Base-by-base conservation (phyloP, 495 filamentous ascomycete species). In the Aeminium ludgeri region DNA sequence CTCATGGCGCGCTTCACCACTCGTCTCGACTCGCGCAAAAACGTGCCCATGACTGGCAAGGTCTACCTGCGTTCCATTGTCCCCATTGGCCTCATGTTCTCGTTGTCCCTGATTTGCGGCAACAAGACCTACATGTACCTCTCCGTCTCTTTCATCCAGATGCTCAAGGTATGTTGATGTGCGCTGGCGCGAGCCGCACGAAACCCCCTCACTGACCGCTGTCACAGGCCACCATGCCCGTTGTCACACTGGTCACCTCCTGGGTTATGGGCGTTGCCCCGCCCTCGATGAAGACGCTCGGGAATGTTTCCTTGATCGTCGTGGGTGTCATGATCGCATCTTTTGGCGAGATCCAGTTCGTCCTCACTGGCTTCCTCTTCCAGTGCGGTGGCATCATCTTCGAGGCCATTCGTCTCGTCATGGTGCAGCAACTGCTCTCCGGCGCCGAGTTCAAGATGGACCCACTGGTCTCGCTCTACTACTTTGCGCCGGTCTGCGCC, bases 361-460 rank as follows among this genome's bases (percentile, higher is more conserved):
- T 84, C 52, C 67, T 83, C 59, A 73, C 75, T 48, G 86, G 86
- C 48, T 82, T 95, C 68, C 56, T 92, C 28, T 89, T 78, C 71
- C 86, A 95, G 64, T 61, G 79, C 37, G 74, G 65, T 41, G 86
- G 86, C 59, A 78, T 95, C 54, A 55, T 78, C 55, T 92, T 91
- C 60, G 86, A 95, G 65, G 85, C 86, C 40, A 76, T 83, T 50
- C 82, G 86, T 52, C 71, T 95, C 50, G 82, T 84, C 60, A 77
- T 95, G 80, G 83, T 95, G 33, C 78, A 93, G 67, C 75, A 76
- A 32, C 69, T 95, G 36, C 73, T 95, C 41, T 86, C 76, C 70
- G 83, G 80, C 10, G 68, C 81, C 38, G 86, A 92, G 65, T 92
- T 75, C 73, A 93, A 92, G 76, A 95, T 95, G 86, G 86, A 95